phyloP scores from a whole-genome alignment of 73 alveolate genomes.

The Paramecium pentaurelia region DNA sequence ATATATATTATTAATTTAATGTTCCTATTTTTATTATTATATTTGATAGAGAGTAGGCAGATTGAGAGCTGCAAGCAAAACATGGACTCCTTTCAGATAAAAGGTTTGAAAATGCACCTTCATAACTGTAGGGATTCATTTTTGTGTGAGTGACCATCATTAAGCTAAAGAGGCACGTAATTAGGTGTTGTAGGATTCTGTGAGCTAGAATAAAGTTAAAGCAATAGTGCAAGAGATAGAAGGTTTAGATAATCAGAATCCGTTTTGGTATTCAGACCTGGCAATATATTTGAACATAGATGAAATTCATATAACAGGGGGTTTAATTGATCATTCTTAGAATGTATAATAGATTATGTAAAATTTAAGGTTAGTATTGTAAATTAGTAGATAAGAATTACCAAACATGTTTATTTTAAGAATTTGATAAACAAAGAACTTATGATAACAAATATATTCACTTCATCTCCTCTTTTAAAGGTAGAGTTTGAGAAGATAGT shows the following conservation, averaged over 20 bases:
- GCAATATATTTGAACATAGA: neutral
- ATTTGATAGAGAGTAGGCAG: neutral
- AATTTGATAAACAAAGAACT: neutral
- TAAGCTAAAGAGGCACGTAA: neutral
- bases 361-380: neutral
- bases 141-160: conserved; percentile 10
- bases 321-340: neutral
- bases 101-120: neutral
- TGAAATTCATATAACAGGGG: conserved; percentile 26
- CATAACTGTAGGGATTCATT: conserved; percentile 9
- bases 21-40: neutral
- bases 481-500: neutral
- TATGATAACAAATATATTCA: neutral
- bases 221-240: neutral
- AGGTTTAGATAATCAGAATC: neutral
- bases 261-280: neutral
- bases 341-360: neutral
- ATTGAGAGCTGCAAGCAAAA: neutral
- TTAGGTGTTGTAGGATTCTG: neutral
- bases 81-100: neutral
- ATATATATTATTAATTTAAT: neutral
- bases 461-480: neutral
- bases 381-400: neutral
- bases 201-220: neutral
- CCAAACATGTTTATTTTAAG: neutral